Conservation (phyloP, 2,329 filamentous ascomycete genomes). For the Pseudocercospora musae region DNA sequence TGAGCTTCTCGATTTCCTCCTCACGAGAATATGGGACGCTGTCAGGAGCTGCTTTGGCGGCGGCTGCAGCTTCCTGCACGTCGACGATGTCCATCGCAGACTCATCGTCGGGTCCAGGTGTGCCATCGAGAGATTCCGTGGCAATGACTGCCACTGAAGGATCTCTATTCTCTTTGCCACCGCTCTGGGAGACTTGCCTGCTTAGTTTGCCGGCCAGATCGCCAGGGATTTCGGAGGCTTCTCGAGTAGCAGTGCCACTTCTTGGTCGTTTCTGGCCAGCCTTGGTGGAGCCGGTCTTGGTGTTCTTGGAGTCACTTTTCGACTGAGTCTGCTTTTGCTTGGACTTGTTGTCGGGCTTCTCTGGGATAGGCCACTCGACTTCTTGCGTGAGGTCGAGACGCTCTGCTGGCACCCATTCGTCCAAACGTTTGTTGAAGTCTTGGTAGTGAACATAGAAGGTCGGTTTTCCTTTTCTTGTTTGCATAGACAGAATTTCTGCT, state of each 20-base stretch:
- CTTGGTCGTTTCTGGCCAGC: constrained; percentile 46
- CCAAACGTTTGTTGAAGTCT: constrained; percentile 89
- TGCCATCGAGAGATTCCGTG: constrained; percentile 48
- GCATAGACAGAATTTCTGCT: constrained; percentile 94
- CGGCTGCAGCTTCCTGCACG: constrained; percentile 50
- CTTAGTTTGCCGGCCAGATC: constrained; percentile 56
- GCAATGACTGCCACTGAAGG: constrained; percentile 42
- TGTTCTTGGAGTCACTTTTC: constrained; percentile 39
- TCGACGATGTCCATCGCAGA: constrained; percentile 53
- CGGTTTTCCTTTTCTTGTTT: constrained; percentile 80
- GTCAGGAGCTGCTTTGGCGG: constrained; percentile 51
- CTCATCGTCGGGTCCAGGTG: constrained; percentile 51
- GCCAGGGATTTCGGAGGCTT: constrained; percentile 29
- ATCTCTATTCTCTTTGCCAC: constrained; percentile 60
- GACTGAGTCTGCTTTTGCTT: constrained; percentile 58
- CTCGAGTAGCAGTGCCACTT: constrained; percentile 44
- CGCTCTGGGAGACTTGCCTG: constrained; percentile 52
- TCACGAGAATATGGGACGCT: constrained; percentile 66
- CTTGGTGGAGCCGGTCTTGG: constrained; percentile 35
- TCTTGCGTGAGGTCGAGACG: constrained; percentile 85
- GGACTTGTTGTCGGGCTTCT: constrained; percentile 83
- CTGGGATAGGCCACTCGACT: constrained; percentile 93
- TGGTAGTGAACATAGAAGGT: constrained; percentile 97
- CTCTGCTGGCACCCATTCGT: constrained; percentile 82
- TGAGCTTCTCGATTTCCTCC: constrained; percentile 93